A percentile compares a stretch with the other conserved stretches of the same genome.
phyloP scores from a whole-genome alignment of 305 asterid genomes.

The Solanum hybrid region DNA sequence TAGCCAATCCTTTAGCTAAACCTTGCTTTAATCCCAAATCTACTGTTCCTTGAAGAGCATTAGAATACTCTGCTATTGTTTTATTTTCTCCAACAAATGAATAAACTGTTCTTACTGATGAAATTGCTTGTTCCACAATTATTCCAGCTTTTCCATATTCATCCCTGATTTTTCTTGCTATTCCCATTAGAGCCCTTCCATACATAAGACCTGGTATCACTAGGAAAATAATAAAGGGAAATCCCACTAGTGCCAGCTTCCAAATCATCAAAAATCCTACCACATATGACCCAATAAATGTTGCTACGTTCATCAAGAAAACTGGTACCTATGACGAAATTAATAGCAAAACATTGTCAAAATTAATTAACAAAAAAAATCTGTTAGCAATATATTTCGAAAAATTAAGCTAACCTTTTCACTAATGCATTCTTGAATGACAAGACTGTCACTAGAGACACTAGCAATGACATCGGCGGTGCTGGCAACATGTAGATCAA shows the following conservation, averaged over 20 bases:
- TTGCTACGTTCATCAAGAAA: conserved; percentile 67
- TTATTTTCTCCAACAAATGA: conserved; percentile 75
- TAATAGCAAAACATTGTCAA: not conserved
- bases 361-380: too few species aligned
- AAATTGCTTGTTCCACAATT: conserved; percentile 77
- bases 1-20: conserved; percentile 82
- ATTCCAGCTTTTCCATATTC: conserved; percentile 63
- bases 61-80: conserved; percentile 41
- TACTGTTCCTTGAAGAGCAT: conserved; percentile 75
- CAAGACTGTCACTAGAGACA: conserved; percentile 81
- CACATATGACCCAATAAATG: conserved; percentile 56
- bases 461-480: conserved; percentile 81
- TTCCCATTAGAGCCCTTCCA: conserved; percentile 66
- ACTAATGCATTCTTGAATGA: conserved; percentile 80
- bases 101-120: conserved; percentile 79
- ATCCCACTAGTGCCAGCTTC: conserved; percentile 71
- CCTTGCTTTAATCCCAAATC: conserved; percentile 73
- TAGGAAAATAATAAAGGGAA: conserved; percentile 57
- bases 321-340: conserved; percentile 45
- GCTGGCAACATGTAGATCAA: conserved; percentile 77
- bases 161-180: conserved; percentile 48
- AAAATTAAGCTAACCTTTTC: conserved; percentile 49
- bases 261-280: conserved; percentile 65
- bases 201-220: conserved; percentile 85
- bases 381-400: not conserved